A percentile compares a stretch with the other conserved stretches of the same genome.
Evolutionary conservation across 148 eudicot species (phyloP).

Genomic region (Cornus florida): DNA sequence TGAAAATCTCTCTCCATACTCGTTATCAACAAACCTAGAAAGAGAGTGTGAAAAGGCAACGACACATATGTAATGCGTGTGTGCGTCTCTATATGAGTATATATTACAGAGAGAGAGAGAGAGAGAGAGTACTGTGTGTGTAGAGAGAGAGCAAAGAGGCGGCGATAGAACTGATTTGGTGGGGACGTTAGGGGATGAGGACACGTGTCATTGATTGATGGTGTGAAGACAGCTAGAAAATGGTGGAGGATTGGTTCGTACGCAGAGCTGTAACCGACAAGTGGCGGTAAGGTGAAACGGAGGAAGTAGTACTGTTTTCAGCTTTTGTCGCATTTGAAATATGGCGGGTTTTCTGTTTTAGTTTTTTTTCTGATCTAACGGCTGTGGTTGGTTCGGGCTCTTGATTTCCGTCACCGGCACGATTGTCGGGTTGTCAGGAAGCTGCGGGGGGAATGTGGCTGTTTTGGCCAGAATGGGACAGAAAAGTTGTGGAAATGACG

Average conservation of each 20-base stretch:
- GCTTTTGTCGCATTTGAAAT: neutral
- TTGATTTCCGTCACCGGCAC: neutral
- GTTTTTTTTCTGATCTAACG: neutral
- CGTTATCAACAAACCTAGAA: neutral
- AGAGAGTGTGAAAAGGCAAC: neutral
- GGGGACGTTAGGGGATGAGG: neutral
- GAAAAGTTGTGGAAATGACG: neutral
- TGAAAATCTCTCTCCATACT: conserved; percentile 25
- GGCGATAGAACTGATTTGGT: neutral
- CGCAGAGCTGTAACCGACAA: conserved; percentile 16
- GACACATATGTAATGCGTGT: neutral
- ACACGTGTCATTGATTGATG: conserved; percentile 4
- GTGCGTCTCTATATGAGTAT: neutral
- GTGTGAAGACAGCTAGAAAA: neutral
- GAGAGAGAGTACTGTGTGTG: too few relatives aligned
- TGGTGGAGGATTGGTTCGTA: neutral
- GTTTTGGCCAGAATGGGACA: neutral
- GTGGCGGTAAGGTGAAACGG: conserved; percentile 2
- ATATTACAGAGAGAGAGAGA: neutral
- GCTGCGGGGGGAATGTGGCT: neutral
- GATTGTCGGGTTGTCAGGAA: conserved; percentile 12
- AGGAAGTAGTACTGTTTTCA: neutral
- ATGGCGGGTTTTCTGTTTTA: too few relatives aligned
- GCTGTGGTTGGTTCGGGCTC: conserved; percentile 1
- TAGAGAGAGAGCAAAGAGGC: neutral